phyloP scores from a whole-genome alignment of 257 asterid species.

The Jasminum sambac region DNA sequence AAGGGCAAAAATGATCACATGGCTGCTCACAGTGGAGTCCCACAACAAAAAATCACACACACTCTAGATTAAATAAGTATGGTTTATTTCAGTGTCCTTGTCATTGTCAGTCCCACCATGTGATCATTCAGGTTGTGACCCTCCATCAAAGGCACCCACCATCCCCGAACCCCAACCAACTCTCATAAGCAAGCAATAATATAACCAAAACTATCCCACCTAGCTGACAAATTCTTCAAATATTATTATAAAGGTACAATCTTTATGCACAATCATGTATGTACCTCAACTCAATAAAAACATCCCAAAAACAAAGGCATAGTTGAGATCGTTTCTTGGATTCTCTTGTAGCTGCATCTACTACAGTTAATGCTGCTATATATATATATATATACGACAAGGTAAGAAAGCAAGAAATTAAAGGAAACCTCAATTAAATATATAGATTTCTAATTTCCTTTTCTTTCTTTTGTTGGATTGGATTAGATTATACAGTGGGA shows the following conservation, averaged over 20 bases:
- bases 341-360: not conserved
- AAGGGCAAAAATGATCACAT: constrained; percentile 42
- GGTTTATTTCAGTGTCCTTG: too few species aligned
- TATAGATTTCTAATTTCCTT: not conserved
- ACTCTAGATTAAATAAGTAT: constrained; percentile 27
- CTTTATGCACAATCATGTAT: constrained; percentile 30
- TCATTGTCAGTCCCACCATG: constrained; percentile 56
- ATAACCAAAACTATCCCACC: constrained; percentile 26
- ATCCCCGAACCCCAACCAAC: not conserved
- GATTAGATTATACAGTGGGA: constrained; percentile 23
- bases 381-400: not conserved
- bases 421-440: too few species aligned
- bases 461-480: not conserved
- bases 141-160: constrained; percentile 16
- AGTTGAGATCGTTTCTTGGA: not conserved
- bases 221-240: constrained; percentile 36
- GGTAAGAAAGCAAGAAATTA: not conserved
- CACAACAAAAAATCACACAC: constrained; percentile 21
- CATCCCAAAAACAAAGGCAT: too few species aligned
- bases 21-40: constrained; percentile 36
- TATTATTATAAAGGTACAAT: not conserved
- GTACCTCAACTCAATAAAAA: constrained; percentile 23
- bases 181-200: not conserved
- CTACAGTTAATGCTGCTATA: too few species aligned
- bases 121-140: constrained; percentile 29